phyloP scores from a whole-genome alignment of 805 yeast genomes.

The Spathaspora hagerdaliae region DNA sequence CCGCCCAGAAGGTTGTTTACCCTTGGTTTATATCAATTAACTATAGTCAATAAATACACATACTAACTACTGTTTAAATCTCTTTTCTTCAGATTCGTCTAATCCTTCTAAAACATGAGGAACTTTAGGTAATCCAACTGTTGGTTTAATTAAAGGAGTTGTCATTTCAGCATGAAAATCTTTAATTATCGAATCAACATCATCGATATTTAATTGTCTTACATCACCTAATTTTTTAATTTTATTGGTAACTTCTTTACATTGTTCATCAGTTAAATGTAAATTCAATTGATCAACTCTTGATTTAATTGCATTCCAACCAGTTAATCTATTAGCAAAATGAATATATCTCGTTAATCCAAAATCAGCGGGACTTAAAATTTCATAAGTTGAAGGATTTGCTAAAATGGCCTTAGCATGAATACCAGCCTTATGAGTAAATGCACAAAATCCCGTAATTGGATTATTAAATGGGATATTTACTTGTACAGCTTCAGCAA shows the following conservation, averaged over 20 bases:
- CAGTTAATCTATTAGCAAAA: slow-evolving; percentile 96
- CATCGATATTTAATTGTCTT: slow-evolving; percentile 90
- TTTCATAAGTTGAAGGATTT: slow-evolving; percentile 98
- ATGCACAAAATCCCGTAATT: slow-evolving; percentile 98
- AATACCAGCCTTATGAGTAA: slow-evolving; percentile 98
- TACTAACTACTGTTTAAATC: slow-evolving; percentile 1
- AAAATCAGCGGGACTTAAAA: slow-evolving; percentile 89
- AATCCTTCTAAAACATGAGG: slow-evolving; percentile 6
- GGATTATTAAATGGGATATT: slow-evolving; percentile 98
- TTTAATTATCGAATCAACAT: slow-evolving; percentile 94
- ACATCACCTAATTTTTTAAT: slow-evolving; percentile 94
- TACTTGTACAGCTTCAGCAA: slow-evolving; percentile 96
- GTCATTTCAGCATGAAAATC: slow-evolving; percentile 73
- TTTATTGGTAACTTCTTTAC: slow-evolving; percentile 91
- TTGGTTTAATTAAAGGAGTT: slow-evolving; percentile 3
- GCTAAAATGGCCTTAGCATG: slow-evolving; percentile 98
- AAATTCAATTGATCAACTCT: slow-evolving; percentile 96
- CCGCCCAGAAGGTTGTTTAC: too few relatives aligned
- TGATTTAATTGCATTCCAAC: slow-evolving; percentile 98
- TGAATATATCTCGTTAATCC: slow-evolving; percentile 96
- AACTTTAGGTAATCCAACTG: slow-evolving; percentile 3
- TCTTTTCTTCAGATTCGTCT: slow-evolving; percentile 1
- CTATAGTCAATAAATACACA: too few relatives aligned
- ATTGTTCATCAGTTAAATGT: slow-evolving; percentile 83
- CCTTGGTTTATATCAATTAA: too few relatives aligned